phyloP scores from a whole-genome alignment of 768 basidiomycete species.

The Calocybe cyanea region DNA sequence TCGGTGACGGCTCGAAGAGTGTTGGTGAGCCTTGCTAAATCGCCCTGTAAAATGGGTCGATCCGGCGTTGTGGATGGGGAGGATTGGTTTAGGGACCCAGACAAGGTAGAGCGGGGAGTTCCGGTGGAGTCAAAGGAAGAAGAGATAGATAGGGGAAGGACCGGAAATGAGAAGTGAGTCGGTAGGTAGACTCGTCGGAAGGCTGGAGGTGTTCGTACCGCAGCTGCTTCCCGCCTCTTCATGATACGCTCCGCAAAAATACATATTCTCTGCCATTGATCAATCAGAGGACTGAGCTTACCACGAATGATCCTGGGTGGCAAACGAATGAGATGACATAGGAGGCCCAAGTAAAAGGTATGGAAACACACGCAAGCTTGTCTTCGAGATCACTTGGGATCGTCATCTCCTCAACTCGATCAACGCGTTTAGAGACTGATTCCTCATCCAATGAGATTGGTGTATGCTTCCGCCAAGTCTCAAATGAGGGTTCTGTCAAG shows the following conservation, averaged over 20 bases:
- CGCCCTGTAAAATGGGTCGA: constrained; percentile 54
- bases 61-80: constrained; percentile 23
- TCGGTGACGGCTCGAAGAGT: constrained; percentile 76
- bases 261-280: constrained; percentile 90
- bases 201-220: constrained; percentile 72
- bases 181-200: constrained; percentile 59
- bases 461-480: constrained; percentile 82
- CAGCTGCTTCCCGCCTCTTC: constrained; percentile 87
- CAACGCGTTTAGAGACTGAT: constrained; percentile 72
- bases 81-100: constrained; percentile 28
- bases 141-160: constrained; percentile 36
- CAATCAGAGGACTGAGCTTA: constrained; percentile 74
- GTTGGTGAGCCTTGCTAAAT: constrained; percentile 79
- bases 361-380: constrained; percentile 63
- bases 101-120: constrained; percentile 27
- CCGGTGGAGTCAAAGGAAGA: constrained; percentile 31
- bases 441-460: constrained; percentile 84
- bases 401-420: constrained; percentile 82
- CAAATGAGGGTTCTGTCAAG: constrained; percentile 79
- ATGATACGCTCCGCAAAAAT: constrained; percentile 83
- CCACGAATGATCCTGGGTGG: constrained; percentile 62
- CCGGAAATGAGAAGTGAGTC: constrained; percentile 66
- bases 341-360: not conserved
- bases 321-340: constrained; percentile 7
- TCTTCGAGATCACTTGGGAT: constrained; percentile 92